A percentile compares a stretch with the other conserved stretches of the same genome.
Evolutionary conservation across 805 yeast species (phyloP).

Genomic region (Saccharomycopsis schoenii): DNA sequence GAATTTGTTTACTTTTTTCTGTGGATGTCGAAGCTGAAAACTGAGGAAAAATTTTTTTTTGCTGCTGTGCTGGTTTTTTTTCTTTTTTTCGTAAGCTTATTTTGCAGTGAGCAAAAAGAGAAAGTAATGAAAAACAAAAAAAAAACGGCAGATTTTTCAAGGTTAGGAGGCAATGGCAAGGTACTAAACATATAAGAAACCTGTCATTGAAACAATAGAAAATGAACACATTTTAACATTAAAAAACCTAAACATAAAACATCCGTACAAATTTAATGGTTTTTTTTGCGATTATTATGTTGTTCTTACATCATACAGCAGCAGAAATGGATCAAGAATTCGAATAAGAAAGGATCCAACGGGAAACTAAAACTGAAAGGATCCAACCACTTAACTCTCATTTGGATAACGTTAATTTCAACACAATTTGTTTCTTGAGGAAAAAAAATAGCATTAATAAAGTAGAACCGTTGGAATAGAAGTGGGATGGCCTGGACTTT

Average conservation of each 20-base stretch:
- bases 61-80: constrained; percentile 1
- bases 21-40: not conserved
- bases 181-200: not conserved
- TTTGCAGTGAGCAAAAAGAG: too few relatives aligned
- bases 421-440: not conserved
- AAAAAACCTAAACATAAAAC: not conserved
- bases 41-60: not conserved
- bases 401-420: too few relatives aligned
- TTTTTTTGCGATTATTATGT: too few relatives aligned
- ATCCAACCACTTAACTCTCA: too few relatives aligned
- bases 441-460: too few relatives aligned
- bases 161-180: not conserved
- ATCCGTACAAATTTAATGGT: too few relatives aligned
- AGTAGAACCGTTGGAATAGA: not conserved
- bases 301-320: too few relatives aligned
- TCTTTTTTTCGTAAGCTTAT: too few relatives aligned
- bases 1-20: not conserved
- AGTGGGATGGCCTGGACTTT: not conserved
- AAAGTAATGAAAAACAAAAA: too few relatives aligned
- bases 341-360: too few relatives aligned
- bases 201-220: not conserved
- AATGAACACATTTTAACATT: not conserved
- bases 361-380: too few relatives aligned
- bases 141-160: not conserved
- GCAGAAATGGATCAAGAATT: too few relatives aligned